A percentile compares a stretch with the other conserved stretches of the same genome.
These are phyloP conservation scores for Hygrophila difformis DNA, from an alignment of 257 asterid species.

Conservation along the genomic window DNA sequence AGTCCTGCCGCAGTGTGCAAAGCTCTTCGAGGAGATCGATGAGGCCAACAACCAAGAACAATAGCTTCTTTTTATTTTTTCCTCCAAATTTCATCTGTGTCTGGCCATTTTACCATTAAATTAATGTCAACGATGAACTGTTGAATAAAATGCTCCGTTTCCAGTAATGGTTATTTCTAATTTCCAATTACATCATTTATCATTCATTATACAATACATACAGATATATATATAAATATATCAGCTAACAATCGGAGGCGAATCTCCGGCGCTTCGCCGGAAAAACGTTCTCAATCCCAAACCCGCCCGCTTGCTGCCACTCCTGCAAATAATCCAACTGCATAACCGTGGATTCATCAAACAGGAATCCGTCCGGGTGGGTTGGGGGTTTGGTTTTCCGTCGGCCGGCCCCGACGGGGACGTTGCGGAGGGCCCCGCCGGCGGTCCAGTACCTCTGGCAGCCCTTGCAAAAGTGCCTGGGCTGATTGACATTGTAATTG, in stretches of 20 bases:
- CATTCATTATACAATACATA: no score
- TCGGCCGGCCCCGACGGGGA: constrained; percentile 91
- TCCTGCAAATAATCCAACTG: constrained; percentile 33
- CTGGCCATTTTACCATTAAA: no score
- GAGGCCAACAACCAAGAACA: no score
- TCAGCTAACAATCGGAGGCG: constrained; percentile 44
- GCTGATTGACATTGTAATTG: constrained; percentile 92
- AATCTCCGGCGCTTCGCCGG: constrained; percentile 72
- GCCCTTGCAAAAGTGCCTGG: constrained; percentile 81
- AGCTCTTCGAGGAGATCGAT: neutral
- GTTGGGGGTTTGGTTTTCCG: constrained; percentile 51
- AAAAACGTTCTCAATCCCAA: constrained; percentile 27
- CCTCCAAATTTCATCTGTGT: no score
- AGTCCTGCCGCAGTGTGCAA: neutral
- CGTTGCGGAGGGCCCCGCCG: constrained; percentile 89
- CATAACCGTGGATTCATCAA: constrained; percentile 23
- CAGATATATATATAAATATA: no score
- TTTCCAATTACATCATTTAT: no score
- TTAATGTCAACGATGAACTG: no score
- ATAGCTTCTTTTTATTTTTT: no score
- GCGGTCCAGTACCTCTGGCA: constrained; percentile 97
- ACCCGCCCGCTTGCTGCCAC: constrained; percentile 45
- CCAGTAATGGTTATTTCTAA: no score
- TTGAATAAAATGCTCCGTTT: no score
- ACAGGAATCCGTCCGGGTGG: constrained; percentile 37